phyloP scores from a whole-genome alignment of 1,284 basidiomycete genomes.

The Polyporus tsugae region DNA sequence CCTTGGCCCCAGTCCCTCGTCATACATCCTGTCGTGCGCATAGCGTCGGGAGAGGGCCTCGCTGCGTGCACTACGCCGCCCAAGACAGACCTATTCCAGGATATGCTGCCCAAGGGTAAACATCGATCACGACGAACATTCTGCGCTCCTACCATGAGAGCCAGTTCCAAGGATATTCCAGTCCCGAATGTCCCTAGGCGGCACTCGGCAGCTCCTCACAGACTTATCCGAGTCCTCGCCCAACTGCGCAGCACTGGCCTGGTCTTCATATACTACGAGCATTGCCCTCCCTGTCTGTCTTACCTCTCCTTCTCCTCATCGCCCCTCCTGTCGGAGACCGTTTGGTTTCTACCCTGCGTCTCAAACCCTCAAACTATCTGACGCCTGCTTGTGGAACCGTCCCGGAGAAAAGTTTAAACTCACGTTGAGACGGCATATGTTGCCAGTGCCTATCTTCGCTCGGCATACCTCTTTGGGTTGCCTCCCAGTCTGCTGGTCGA shows the following conservation, averaged over 20 bases:
- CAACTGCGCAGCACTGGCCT: conserved; percentile 1
- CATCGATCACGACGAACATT: neutral
- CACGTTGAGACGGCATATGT: conserved; percentile 1
- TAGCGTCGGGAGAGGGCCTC: neutral
- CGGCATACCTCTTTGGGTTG: conserved; percentile 1
- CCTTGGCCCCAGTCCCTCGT: neutral
- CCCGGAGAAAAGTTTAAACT: neutral
- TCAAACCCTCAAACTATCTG: neutral
- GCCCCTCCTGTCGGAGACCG: neutral
- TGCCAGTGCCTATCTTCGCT: neutral
- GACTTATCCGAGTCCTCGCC: neutral
- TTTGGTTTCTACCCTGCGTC: neutral
- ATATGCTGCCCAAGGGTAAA: neutral
- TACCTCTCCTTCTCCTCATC: neutral
- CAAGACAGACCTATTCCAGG: neutral
- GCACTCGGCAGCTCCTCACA: neutral
- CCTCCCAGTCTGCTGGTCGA: conserved; percentile 2
- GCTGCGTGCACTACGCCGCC: neutral
- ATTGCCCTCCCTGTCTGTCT: neutral
- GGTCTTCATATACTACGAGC: neutral
- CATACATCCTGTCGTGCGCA: neutral
- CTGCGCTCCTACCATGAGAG: neutral
- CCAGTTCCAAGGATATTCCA: neutral
- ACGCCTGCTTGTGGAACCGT: neutral
- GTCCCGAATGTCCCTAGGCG: neutral